phyloP scores from a whole-genome alignment of 2,329 filamentous ascomycete species.

The Mycosphaerella arachidis region DNA sequence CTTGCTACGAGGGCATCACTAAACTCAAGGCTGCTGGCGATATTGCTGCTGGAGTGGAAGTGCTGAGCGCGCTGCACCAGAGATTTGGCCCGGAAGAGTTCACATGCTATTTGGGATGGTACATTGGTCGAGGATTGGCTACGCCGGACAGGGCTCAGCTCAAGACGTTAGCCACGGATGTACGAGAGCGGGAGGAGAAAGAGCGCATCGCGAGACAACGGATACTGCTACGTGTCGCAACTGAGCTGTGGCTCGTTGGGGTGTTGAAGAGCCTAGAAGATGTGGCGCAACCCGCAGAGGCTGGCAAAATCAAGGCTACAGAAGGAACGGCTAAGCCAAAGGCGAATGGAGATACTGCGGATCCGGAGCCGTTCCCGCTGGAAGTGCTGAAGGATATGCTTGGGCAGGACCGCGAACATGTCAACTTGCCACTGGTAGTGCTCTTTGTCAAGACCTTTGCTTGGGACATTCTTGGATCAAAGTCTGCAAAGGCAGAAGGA shows the following conservation, averaged over 20 bases:
- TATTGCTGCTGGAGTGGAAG: slow-evolving; percentile 84
- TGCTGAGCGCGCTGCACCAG: slow-evolving; percentile 91
- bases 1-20: slow-evolving; percentile 89
- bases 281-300: slow-evolving; percentile 60
- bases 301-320: slow-evolving; percentile 52
- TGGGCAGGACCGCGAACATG: slow-evolving; percentile 86
- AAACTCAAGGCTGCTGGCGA: slow-evolving; percentile 89
- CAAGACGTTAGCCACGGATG: slow-evolving; percentile 72
- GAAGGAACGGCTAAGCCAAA: slow-evolving; percentile 60
- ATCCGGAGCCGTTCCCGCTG: slow-evolving; percentile 86
- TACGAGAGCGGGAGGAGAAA: slow-evolving; percentile 92
- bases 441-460: slow-evolving; percentile 94
- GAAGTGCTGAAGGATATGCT: slow-evolving; percentile 97
- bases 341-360: slow-evolving; percentile 59
- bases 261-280: slow-evolving; percentile 77
- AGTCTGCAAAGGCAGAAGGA: slow-evolving; percentile 65
- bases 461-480: slow-evolving; percentile 89
- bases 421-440: slow-evolving; percentile 85
- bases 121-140: slow-evolving; percentile 83
- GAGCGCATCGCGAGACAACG: slow-evolving; percentile 84
- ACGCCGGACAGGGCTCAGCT: slow-evolving; percentile 82
- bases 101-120: slow-evolving; percentile 86
- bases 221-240: slow-evolving; percentile 80
- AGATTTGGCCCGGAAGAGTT: slow-evolving; percentile 88
- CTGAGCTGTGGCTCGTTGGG: slow-evolving; percentile 91